Percentiles rank a stretch among this genome's conserved stretches.
Conservation (phyloP, 179 eudicot species). For the Silene noctiflora region DNA sequence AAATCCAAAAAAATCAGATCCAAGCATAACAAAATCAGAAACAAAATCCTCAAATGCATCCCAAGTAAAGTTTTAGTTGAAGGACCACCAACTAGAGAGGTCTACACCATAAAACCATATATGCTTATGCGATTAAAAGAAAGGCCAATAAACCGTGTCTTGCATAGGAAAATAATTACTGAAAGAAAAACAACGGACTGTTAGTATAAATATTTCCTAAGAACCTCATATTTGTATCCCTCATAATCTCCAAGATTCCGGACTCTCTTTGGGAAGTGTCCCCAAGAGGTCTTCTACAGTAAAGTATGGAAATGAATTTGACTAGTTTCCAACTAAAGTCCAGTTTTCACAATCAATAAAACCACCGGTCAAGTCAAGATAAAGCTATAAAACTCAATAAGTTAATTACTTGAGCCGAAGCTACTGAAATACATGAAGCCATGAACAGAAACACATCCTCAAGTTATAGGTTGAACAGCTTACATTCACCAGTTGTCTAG, state of each 20-base stretch:
- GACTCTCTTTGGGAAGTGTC: not conserved
- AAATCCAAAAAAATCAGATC: not conserved
- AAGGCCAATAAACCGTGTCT: too few relatives aligned
- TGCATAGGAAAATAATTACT: too few relatives aligned
- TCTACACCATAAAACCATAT: too few relatives aligned
- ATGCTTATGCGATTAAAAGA: too few relatives aligned
- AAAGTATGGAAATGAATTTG: not conserved
- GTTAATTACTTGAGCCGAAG: too few relatives aligned
- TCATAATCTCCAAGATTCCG: not conserved
- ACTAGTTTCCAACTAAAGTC: not conserved
- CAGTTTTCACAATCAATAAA: not conserved
- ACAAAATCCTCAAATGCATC: too few relatives aligned
- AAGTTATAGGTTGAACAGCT: conserved; percentile 31
- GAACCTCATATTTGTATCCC: too few relatives aligned
- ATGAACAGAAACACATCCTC: not conserved
- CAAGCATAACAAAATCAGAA: too few relatives aligned
- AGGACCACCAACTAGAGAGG: too few relatives aligned
- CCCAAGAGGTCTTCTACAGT: not conserved
- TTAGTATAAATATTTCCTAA: too few relatives aligned
- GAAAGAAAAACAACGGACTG: too few relatives aligned
- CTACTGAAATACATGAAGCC: not conserved
- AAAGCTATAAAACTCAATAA: not conserved
- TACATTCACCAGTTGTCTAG: conserved; percentile 57
- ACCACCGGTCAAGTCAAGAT: not conserved
- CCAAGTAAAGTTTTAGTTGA: too few relatives aligned